Percentiles rank a stretch among this genome's conserved stretches.
Evolutionary conservation across 352 stramenopile genomes (phyloP).

Genomic region (Pythium vanterpoolii): DNA sequence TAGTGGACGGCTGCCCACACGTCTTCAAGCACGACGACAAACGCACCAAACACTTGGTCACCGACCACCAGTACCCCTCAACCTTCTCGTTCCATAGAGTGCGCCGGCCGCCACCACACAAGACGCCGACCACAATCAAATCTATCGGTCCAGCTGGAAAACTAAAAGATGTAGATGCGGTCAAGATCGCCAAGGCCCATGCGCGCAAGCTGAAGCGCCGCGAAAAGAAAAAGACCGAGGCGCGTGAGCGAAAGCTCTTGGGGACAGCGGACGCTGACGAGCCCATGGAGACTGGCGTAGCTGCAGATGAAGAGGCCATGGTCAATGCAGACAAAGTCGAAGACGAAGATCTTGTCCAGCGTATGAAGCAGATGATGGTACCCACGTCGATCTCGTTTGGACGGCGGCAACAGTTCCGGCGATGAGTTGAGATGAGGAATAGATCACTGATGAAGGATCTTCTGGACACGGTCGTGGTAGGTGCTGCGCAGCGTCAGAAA

Average conservation of each 20-base stretch:
- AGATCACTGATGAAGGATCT: slow-evolving; percentile 20
- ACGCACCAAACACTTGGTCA: slow-evolving; percentile 34
- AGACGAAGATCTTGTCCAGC: neutral
- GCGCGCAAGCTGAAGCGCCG: slow-evolving; percentile 14
- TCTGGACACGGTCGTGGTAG: slow-evolving; percentile 40
- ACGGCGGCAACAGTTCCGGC: slow-evolving; percentile 4
- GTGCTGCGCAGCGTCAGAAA: slow-evolving; percentile 45
- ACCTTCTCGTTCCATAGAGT: slow-evolving; percentile 37
- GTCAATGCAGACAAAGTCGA: neutral
- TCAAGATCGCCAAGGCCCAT: slow-evolving; percentile 23
- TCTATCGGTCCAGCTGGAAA: no score
- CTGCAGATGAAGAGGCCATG: neutral
- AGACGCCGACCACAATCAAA: neutral
- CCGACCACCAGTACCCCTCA: slow-evolving; percentile 39
- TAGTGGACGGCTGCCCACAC: slow-evolving; percentile 47
- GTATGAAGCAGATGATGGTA: slow-evolving; percentile 13
- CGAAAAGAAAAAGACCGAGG: slow-evolving; percentile 18
- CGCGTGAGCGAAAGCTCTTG: neutral
- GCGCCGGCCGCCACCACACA: neutral
- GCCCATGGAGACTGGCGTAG: neutral
- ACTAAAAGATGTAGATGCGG: slow-evolving; percentile 9
- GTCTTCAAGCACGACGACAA: slow-evolving; percentile 53
- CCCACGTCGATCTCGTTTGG: slow-evolving; percentile 23
- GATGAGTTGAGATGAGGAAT: no score
- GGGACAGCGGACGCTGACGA: neutral